phyloP scores from a whole-genome alignment of 2,329 filamentous ascomycete genomes.

The Nemania sp. region DNA sequence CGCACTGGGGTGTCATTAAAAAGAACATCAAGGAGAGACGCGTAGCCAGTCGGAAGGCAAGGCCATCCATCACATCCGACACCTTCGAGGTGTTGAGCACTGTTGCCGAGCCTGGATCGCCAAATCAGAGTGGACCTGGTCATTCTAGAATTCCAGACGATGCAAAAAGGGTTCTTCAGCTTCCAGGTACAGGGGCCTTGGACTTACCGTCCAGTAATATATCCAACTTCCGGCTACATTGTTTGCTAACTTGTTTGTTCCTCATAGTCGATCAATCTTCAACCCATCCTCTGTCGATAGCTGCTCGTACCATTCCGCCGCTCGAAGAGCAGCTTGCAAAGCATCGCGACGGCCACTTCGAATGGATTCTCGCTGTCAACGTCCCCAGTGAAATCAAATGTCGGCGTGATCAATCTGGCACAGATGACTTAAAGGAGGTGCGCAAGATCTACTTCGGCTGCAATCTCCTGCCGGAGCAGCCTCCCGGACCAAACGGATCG shows the following conservation, averaged over 20 bases:
- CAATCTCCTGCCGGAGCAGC: constrained; percentile 51
- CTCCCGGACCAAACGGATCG: constrained; percentile 31
- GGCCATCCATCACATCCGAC: constrained; percentile 32
- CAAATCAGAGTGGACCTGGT: constrained; percentile 18
- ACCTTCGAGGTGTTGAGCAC: constrained; percentile 39
- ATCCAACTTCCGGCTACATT: not conserved
- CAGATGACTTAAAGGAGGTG: constrained; percentile 6
- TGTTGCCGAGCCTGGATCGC: constrained; percentile 36
- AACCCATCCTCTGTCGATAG: constrained; percentile 35
- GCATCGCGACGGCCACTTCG: constrained; percentile 38
- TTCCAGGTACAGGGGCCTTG: constrained; percentile 32
- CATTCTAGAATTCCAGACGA: constrained; percentile 22
- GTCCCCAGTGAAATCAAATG: constrained; percentile 16
- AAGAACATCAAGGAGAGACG: constrained; percentile 25
- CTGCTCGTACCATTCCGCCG: constrained; percentile 35
- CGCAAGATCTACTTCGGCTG: constrained; percentile 53
- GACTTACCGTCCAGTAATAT: not conserved
- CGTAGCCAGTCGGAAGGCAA: constrained; percentile 28
- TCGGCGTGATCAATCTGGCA: constrained; percentile 22
- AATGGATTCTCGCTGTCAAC: constrained; percentile 38
- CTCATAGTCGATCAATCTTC: constrained; percentile 32
- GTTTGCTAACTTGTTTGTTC: constrained; percentile 17
- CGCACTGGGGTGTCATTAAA: constrained; percentile 20
- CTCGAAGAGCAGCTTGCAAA: constrained; percentile 37
- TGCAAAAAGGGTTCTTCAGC: constrained; percentile 29